These are phyloP conservation scores for Eucalyptus tenuipes DNA, from an alignment of 345 rosid species.

Conservation along the genomic window DNA sequence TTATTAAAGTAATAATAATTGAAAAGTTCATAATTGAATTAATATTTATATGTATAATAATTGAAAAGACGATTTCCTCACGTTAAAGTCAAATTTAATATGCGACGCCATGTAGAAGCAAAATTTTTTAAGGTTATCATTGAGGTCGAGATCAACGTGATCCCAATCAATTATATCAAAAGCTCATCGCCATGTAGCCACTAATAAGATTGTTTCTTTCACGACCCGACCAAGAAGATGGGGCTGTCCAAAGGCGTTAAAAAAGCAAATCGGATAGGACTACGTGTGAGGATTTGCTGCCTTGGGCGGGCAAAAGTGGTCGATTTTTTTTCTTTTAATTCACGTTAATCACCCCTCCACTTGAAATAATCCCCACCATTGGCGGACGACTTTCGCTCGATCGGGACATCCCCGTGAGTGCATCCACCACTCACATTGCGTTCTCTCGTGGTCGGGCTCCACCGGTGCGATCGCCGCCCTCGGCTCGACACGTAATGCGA, in stretches of 20 bases:
- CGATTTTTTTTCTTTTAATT: neutral
- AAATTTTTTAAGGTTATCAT: neutral
- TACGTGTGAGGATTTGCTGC: neutral
- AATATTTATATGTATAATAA: no score
- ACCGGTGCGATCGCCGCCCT: no score
- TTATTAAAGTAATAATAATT: no score
- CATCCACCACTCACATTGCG: neutral
- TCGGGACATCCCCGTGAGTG: neutral
- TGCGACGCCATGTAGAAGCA: neutral
- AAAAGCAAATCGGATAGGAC: neutral
- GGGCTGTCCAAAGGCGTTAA: neutral
- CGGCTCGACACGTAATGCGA: neutral
- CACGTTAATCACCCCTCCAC: neutral
- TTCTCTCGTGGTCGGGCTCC: neutral
- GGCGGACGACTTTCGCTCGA: neutral
- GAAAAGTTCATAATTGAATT: no score
- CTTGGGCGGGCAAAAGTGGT: neutral
- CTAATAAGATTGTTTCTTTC: neutral
- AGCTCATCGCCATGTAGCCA: neutral
- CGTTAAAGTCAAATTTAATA: neutral
- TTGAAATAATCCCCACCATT: neutral
- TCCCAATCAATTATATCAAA: neutral
- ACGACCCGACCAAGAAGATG: neutral
- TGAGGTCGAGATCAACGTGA: neutral
- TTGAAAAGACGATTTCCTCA: neutral